Evolutionary conservation across 78 protist genomes (phyloP).

Genomic region (Dictyostelium discoideum): DNA sequence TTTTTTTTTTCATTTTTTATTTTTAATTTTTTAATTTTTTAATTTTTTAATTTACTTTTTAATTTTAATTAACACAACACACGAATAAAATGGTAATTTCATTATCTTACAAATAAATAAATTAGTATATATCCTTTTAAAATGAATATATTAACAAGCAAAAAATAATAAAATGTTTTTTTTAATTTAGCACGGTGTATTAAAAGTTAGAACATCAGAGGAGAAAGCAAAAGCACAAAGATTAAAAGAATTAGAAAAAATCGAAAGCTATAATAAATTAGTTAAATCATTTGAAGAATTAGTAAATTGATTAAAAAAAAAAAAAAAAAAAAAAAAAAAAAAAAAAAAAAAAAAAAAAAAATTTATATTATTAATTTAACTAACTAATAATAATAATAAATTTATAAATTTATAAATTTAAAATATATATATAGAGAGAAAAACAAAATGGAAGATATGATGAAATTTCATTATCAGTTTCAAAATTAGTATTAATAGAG

Average conservation of each 20-base stretch:
- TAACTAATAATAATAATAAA: background rate
- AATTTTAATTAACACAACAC: background rate
- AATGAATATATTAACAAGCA: too few relatives aligned
- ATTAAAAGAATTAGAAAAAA: conserved; percentile 37
- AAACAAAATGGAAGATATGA: background rate
- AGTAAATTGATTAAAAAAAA: background rate
- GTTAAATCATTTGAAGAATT: conserved; percentile 15
- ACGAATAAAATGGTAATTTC: background rate
- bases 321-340: too few relatives aligned
- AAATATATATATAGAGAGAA: conserved; percentile 12
- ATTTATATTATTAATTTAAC: background rate
- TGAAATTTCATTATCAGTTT: conserved; percentile 23
- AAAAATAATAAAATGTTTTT: too few relatives aligned
- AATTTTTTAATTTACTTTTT: background rate
- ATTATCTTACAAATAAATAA: background rate
- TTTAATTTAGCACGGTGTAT: conserved; percentile 57
- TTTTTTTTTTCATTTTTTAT: background rate
- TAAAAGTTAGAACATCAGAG: conserved; percentile 74
- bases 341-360: background rate
- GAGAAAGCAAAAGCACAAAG: conserved; percentile 66
- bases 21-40: background rate
- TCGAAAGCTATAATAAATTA: conserved; percentile 16
- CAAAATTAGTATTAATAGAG: conserved; percentile 63
- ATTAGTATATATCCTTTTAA: too few relatives aligned
- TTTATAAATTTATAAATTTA: background rate